These are phyloP conservation scores for Cytidiella melzeri DNA, from an alignment of 768 basidiomycete genomes.

Conservation along the genomic window DNA sequence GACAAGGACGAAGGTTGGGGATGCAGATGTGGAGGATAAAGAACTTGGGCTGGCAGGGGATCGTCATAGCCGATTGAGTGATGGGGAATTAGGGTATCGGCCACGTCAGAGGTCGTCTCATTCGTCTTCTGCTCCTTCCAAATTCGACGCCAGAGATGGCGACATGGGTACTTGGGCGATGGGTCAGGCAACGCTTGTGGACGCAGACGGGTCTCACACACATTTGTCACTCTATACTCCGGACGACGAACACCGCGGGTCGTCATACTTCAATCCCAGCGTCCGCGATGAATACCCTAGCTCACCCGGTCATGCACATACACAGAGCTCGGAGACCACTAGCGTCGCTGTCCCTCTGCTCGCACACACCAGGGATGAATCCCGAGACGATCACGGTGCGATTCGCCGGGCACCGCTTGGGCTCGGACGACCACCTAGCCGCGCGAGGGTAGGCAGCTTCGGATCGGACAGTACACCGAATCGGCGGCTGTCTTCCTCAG, in stretches of 20 bases:
- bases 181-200: background rate
- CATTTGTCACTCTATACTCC: background rate
- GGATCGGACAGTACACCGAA: background rate
- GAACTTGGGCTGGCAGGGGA: background rate
- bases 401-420: background rate
- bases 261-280: slow-evolving; percentile 1
- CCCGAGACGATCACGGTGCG: too few relatives aligned
- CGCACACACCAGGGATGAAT: background rate
- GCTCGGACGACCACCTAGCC: background rate
- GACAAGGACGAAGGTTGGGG: slow-evolving; percentile 22
- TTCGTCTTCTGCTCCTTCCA: background rate
- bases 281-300: background rate
- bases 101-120: background rate
- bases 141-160: background rate
- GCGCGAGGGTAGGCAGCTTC: background rate
- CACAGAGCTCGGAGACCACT: background rate
- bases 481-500: background rate
- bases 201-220: background rate
- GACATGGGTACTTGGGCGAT: background rate
- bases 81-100: background rate
- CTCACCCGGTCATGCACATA: background rate
- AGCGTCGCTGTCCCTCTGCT: slow-evolving; percentile 2
- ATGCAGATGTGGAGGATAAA: slow-evolving; percentile 13
- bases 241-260: background rate
- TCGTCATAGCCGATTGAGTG: background rate